Percentiles rank a stretch among this genome's conserved stretches.
phyloP scores from a whole-genome alignment of 129 eudicot species.

The Helianthus tuberosus region DNA sequence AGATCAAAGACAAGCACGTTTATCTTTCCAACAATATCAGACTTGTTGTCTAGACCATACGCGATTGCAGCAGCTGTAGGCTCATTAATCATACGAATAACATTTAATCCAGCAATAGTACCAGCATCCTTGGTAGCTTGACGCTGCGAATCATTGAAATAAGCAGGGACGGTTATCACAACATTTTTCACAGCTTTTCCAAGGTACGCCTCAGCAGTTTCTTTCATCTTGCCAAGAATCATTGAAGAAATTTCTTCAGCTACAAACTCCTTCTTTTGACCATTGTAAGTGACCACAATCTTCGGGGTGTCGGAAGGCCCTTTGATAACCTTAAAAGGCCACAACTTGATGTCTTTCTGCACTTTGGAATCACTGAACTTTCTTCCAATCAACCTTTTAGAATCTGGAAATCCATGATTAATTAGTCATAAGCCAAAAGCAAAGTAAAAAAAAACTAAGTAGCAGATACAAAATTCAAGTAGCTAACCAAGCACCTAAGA shows the following conservation, averaged over 20 bases:
- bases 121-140: slow-evolving; percentile 12
- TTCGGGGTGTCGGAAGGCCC: too few species aligned
- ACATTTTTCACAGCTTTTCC: not conserved
- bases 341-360: too few species aligned
- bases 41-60: not conserved
- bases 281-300: slow-evolving; percentile 21
- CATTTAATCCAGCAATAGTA: not conserved
- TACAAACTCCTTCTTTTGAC: slow-evolving; percentile 4
- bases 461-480: too few species aligned
- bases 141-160: slow-evolving; percentile 4
- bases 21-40: too few species aligned
- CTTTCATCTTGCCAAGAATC: slow-evolving; percentile 16
- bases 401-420: too few species aligned
- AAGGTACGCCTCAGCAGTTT: not conserved
- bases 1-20: too few species aligned
- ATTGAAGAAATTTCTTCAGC: slow-evolving; percentile 22
- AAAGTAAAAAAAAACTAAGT: too few species aligned
- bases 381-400: too few species aligned
- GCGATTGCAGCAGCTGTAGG: not conserved
- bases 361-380: too few species aligned
- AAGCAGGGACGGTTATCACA: not conserved
- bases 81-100: not conserved
- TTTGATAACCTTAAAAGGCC: too few species aligned
- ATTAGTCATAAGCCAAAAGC: too few species aligned
- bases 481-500: too few species aligned